A percentile compares a stretch with the other conserved stretches of the same genome.
Evolutionary conservation across 2,329 filamentous ascomycete species (phyloP).

Genomic region (Aspergillus awamori): DNA sequence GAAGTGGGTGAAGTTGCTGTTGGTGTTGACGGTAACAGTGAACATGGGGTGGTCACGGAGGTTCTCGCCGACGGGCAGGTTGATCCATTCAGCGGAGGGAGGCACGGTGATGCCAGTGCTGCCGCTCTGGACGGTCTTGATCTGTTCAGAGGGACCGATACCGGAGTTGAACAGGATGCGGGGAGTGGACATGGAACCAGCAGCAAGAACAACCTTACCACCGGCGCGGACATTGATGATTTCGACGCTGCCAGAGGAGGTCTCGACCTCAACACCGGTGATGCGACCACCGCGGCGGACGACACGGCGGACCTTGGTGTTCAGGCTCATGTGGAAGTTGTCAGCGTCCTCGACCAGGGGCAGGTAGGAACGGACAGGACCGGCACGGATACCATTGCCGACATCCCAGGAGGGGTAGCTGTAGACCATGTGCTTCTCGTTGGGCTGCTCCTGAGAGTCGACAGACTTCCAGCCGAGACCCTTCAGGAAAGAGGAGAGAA

Average conservation of each 20-base stretch:
- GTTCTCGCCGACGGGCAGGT: slow-evolving; percentile 54
- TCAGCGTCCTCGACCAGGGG: slow-evolving; percentile 59
- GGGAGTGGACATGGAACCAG: slow-evolving; percentile 68
- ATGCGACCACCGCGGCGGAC: slow-evolving; percentile 63
- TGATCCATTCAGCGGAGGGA: slow-evolving; percentile 48
- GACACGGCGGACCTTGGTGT: slow-evolving; percentile 67
- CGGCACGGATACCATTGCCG: slow-evolving; percentile 64
- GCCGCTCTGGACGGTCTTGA: slow-evolving; percentile 48
- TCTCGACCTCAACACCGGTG: slow-evolving; percentile 51
- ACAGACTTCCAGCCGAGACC: slow-evolving; percentile 65
- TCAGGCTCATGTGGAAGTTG: slow-evolving; percentile 69
- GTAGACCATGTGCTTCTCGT: slow-evolving; percentile 66
- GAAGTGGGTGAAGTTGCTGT: slow-evolving; percentile 23
- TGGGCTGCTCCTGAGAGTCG: slow-evolving; percentile 60
- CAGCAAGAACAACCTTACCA: slow-evolving; percentile 68
- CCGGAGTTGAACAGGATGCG: slow-evolving; percentile 70
- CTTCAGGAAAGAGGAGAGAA: slow-evolving; percentile 61
- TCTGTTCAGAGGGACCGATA: slow-evolving; percentile 61
- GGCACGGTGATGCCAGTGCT: slow-evolving; percentile 47
- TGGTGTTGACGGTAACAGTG: slow-evolving; percentile 21
- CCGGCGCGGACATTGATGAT: slow-evolving; percentile 63
- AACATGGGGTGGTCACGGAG: slow-evolving; percentile 46
- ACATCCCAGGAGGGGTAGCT: slow-evolving; percentile 69
- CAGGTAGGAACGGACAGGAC: slow-evolving; percentile 71
- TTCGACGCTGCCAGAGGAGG: slow-evolving; percentile 51